These are phyloP conservation scores for Purshia tridentata DNA, from an alignment of 306 rosid genomes.

Conservation along the genomic window DNA sequence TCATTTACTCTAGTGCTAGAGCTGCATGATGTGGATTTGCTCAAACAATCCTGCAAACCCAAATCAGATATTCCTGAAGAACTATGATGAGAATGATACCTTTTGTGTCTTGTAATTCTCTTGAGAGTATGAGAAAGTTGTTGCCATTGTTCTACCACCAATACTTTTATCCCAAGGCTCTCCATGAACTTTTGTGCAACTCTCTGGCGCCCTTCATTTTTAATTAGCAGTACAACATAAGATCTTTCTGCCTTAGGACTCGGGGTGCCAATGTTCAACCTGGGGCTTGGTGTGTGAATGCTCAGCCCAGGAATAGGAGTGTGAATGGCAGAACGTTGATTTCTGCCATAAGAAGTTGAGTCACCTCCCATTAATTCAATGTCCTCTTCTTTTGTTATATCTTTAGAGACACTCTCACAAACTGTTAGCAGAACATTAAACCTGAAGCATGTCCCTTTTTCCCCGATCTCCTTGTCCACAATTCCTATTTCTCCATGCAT, in stretches of 20 bases:
- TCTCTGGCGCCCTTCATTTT: constrained; percentile 24
- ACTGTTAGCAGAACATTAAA: constrained; percentile 50
- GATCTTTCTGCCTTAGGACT: constrained; percentile 53
- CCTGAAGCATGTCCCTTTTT: constrained; percentile 69
- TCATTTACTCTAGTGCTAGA: constrained; percentile 16
- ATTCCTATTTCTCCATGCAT: constrained; percentile 79
- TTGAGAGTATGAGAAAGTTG: constrained; percentile 28
- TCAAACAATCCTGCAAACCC: constrained; percentile 27
- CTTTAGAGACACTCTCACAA: constrained; percentile 24
- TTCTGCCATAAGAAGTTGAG: neutral
- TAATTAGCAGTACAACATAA: constrained; percentile 33
- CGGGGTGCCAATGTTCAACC: constrained; percentile 19
- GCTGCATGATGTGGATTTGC: constrained; percentile 21
- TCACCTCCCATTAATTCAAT: constrained; percentile 17
- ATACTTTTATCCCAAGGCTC: constrained; percentile 33
- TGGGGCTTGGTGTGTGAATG: constrained; percentile 34
- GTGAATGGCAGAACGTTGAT: neutral
- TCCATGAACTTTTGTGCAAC: constrained; percentile 36
- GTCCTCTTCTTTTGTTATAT: constrained; percentile 28
- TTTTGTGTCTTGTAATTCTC: constrained; percentile 13
- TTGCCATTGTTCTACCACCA: constrained; percentile 27
- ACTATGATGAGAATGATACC: constrained; percentile 13
- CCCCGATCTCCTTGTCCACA: constrained; percentile 62
- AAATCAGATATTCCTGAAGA: constrained; percentile 24
- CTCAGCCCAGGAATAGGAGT: neutral